Percentiles rank a stretch among this genome's conserved stretches.
These are phyloP conservation scores for Scopulariopsis brevicaulis DNA, from an alignment of 2,329 filamentous ascomycete species.

Conservation along the genomic window DNA sequence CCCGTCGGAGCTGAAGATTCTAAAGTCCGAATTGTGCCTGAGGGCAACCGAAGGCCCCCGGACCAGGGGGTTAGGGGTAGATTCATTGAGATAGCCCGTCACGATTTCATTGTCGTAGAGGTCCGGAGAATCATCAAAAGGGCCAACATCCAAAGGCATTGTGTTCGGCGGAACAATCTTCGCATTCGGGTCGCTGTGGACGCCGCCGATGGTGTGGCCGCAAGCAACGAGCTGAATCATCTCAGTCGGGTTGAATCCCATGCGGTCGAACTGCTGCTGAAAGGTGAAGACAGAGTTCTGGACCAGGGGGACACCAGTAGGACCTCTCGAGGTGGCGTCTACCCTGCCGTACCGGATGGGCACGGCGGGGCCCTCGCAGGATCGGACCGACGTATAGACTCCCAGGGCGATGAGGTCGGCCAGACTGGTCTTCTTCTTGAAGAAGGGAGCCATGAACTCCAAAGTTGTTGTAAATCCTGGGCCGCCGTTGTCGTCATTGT, in stretches of 20 bases:
- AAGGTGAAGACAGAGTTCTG: conserved; percentile 41
- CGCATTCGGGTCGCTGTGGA: conserved; percentile 42
- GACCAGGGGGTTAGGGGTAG: conserved; percentile 42
- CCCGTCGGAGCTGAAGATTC: conserved; percentile 41
- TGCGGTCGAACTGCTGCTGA: conserved; percentile 40
- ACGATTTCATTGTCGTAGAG: conserved; percentile 45
- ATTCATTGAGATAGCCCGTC: conserved; percentile 42
- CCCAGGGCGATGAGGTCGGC: conserved; percentile 47
- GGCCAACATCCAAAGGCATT: conserved; percentile 27
- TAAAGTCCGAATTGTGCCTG: conserved; percentile 40
- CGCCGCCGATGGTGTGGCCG: conserved; percentile 49
- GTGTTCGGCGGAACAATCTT: conserved; percentile 34
- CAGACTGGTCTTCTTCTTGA: conserved; percentile 37
- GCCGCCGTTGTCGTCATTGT: conserved; percentile 42
- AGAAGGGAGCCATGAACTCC: conserved; percentile 38
- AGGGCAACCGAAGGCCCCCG: conserved; percentile 33
- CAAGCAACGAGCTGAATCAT: conserved; percentile 52
- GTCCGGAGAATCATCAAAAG: conserved; percentile 34
- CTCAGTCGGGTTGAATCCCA: conserved; percentile 43
- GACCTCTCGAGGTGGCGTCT: conserved; percentile 37
- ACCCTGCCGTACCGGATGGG: conserved; percentile 40
- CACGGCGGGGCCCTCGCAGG: conserved; percentile 45
- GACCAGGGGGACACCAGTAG: conserved; percentile 26
- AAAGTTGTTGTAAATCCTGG: conserved; percentile 42
- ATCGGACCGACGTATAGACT: conserved; percentile 44